phyloP scores from a whole-genome alignment of 2,329 filamentous ascomycete genomes.

The Neurospora sp. region DNA sequence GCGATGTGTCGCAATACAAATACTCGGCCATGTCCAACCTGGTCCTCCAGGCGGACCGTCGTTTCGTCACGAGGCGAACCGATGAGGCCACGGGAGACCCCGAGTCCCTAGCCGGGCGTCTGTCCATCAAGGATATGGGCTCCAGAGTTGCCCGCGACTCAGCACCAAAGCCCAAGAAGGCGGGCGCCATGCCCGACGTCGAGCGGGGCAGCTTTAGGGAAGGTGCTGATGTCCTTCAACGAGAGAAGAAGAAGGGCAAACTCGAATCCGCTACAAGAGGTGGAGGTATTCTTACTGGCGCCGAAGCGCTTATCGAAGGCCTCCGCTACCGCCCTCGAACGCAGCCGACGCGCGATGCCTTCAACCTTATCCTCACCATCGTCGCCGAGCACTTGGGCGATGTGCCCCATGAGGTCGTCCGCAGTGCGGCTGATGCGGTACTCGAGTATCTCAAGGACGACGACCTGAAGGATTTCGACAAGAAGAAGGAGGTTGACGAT shows the following conservation, averaged over 20 bases:
- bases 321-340: constrained; percentile 88
- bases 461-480: constrained; percentile 91
- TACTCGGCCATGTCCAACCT: constrained; percentile 99
- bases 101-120: constrained; percentile 87
- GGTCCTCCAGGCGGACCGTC: constrained; percentile 98
- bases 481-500: constrained; percentile 96
- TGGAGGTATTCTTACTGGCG: constrained; percentile 70
- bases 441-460: constrained; percentile 92
- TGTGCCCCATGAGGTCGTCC: constrained; percentile 81
- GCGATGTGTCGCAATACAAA: constrained; percentile 93
- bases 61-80: constrained; percentile 83
- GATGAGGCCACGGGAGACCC: constrained; percentile 96
- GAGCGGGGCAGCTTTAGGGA: constrained; percentile 69
- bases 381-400: constrained; percentile 84
- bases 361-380: constrained; percentile 86
- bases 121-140: constrained; percentile 94
- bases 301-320: constrained; percentile 81
- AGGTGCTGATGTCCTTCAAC: constrained; percentile 71
- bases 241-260: constrained; percentile 81
- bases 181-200: constrained; percentile 55
- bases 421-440: constrained; percentile 86
- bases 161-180: constrained; percentile 73
- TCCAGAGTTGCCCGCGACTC: constrained; percentile 68
- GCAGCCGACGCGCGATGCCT: constrained; percentile 81
- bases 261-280: constrained; percentile 60